Evolutionary conservation across 225 moss, liverwort and hornwort species (phyloP).

Genomic region (Straminergon stramineum): DNA sequence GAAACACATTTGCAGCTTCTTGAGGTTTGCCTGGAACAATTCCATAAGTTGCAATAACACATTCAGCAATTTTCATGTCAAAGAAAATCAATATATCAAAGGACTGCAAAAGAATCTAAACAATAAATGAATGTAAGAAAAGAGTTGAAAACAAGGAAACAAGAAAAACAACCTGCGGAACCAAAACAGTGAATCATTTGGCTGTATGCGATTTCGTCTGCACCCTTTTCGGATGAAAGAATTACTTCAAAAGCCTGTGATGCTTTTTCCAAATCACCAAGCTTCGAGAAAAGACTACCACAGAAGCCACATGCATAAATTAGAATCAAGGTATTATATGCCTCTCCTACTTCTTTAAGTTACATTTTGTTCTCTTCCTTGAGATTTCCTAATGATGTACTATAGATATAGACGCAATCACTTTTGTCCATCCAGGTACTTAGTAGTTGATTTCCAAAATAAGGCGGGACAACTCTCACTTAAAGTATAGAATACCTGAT

Average conservation of each 20-base stretch:
- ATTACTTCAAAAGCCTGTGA: slow-evolving; percentile 42
- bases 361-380: not conserved
- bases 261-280: slow-evolving; percentile 42
- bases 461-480: not conserved
- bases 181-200: slow-evolving; percentile 91
- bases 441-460: not conserved
- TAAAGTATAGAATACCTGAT: slow-evolving; percentile 44
- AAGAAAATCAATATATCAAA: not conserved
- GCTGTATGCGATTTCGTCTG: slow-evolving; percentile 69
- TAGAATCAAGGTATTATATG: not conserved
- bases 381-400: not conserved
- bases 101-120: not conserved
- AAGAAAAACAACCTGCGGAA: slow-evolving; percentile 51
- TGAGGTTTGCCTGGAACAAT: slow-evolving; percentile 38
- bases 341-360: not conserved
- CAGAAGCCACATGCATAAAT: not conserved
- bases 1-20: slow-evolving; percentile 64
- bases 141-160: not conserved
- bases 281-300: slow-evolving; percentile 40
- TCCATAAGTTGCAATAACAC: not conserved
- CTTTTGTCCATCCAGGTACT: not conserved
- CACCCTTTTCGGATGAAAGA: slow-evolving; percentile 12
- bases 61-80: not conserved
- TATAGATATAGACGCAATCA: not conserved
- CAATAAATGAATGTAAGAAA: not conserved